Conservation (phyloP, 1,139 yeast genomes). For the Hyphopichia fennica region DNA sequence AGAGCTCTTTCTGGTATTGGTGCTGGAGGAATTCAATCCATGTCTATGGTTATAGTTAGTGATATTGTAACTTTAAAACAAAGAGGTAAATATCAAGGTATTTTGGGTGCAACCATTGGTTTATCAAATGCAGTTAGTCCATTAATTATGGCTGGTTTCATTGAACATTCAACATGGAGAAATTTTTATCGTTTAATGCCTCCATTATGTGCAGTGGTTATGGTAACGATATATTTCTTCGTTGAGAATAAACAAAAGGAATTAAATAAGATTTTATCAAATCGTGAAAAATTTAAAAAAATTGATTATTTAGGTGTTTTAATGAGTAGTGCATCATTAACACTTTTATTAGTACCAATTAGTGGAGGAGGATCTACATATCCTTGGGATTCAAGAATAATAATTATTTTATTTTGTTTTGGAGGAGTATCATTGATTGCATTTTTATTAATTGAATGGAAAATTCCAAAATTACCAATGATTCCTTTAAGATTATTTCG, state of each 20-base stretch:
- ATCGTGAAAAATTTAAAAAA: conserved; percentile 32
- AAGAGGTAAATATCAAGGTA: conserved; percentile 45
- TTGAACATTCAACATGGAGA: conserved; percentile 48
- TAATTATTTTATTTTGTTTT: conserved; percentile 44
- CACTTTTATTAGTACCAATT: conserved; percentile 47
- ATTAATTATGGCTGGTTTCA: conserved; percentile 53
- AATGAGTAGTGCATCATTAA: conserved; percentile 43
- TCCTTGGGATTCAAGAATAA: conserved; percentile 50
- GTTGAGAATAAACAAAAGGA: conserved; percentile 25
- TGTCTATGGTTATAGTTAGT: conserved; percentile 44
- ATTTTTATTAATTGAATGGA: conserved; percentile 46
- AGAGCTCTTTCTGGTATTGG: conserved; percentile 48
- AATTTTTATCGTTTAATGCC: conserved; percentile 46
- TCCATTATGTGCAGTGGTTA: conserved; percentile 35
- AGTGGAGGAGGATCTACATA: conserved; percentile 55
- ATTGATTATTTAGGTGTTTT: conserved; percentile 54
- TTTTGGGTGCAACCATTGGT: conserved; percentile 50
- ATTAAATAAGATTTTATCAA: conserved; percentile 23
- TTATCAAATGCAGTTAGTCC: conserved; percentile 59
- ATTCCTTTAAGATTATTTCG: conserved; percentile 49
- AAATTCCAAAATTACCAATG: conserved; percentile 49
- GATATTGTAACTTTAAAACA: conserved; percentile 42
- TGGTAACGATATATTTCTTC: conserved; percentile 22
- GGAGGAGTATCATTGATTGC: conserved; percentile 40
- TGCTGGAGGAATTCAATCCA: conserved; percentile 44